Base-by-base conservation (phyloP, 2,329 filamentous ascomycete species). In the Aspergillus melleus region DNA sequence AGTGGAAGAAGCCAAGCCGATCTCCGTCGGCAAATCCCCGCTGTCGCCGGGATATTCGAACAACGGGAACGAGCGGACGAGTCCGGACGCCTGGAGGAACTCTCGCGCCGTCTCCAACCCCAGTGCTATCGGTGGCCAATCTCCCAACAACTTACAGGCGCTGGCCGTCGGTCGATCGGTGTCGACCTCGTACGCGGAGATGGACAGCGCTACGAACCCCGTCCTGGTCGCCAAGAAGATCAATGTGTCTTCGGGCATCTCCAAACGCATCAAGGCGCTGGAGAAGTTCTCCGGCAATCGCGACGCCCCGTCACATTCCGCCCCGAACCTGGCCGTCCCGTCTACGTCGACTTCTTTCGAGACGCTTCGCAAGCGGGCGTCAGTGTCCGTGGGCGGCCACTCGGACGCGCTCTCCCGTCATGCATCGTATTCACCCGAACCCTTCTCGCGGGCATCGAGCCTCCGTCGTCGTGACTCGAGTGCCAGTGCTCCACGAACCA, bases 231-330 rank as follows among this genome's bases (percentile, higher is more conserved):
- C 85, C 3, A 92, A 90, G 73, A 96, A 93, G 73, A 83, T 88
- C 65, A 95, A 91, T 69, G 85, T 98, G 24, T 93, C 92, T 8
- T 92, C 90, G 9, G 92, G 91, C 66, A 97, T 99, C 61, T 96
- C 94, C 3, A 91, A 94, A 74, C 89, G 95, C 47, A 98, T 98
- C 74, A 96, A 96, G 76, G 92, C 93, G 6, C 81, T 99, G 55
- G 91, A 96, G 72, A 93, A 92, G 74, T 83, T 95, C 57, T 82
- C 82, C 3, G 80, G 65, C 83, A 88, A 60, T 77, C 67, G 73
- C 59, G 68, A 75, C 65, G 63, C 74, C 49, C 66, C 72, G 10
- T 63, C 63, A 63, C 70, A 56, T 69, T 57, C 69, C 30, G 56
- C 57, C 65, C 62, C 69, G 62, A 61, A 69, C 66, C 60, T 75